A percentile compares a stretch with the other conserved stretches of the same genome.
These are phyloP conservation scores for Oryza glumipatula DNA, from an alignment of 176 grass and related monocot genomes.

Conservation along the genomic window DNA sequence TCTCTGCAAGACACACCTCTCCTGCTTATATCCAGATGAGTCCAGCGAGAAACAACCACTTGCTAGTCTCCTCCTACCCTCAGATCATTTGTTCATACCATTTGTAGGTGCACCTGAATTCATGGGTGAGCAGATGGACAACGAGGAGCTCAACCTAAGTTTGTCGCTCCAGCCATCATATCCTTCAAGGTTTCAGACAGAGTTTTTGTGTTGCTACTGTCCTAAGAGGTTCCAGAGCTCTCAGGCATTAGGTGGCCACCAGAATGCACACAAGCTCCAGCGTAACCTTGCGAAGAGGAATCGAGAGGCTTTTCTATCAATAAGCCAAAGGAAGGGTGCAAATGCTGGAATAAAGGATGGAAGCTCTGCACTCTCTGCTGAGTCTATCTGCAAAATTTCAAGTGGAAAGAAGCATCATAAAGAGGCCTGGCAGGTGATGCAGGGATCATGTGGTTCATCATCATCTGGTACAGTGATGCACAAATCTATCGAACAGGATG, in stretches of 20 bases:
- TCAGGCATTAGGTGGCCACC: conserved; percentile 40
- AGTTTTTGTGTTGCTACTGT: conserved; percentile 30
- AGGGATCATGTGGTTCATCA: conserved; percentile 36
- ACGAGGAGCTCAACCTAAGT: conserved; percentile 12
- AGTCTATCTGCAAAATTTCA: background rate
- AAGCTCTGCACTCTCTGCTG: conserved; percentile 15
- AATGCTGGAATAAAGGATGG: conserved; percentile 13
- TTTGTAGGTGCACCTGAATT: conserved; percentile 31
- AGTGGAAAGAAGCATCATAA: conserved; percentile 31
- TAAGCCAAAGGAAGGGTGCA: conserved; percentile 18
- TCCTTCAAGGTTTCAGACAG: background rate
- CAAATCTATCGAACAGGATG: background rate
- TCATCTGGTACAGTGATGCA: conserved; percentile 24
- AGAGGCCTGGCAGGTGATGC: conserved; percentile 3
- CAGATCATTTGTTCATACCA: conserved; percentile 1
- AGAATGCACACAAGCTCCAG: conserved; percentile 40
- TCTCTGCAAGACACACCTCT: background rate
- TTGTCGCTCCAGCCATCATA: conserved; percentile 11
- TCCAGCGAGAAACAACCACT: conserved; percentile 8
- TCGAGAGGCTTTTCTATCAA: background rate
- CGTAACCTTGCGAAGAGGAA: conserved; percentile 36
- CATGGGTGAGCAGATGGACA: conserved; percentile 23
- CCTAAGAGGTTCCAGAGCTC: conserved; percentile 35
- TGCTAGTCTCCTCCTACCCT: conserved; percentile 19
- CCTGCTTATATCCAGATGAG: conserved; percentile 17